Evolutionary conservation across 345 rosid genomes (phyloP), one percentile per base, ranked within the genome.

Genomic region (Ailanthus altissimus): DNA sequence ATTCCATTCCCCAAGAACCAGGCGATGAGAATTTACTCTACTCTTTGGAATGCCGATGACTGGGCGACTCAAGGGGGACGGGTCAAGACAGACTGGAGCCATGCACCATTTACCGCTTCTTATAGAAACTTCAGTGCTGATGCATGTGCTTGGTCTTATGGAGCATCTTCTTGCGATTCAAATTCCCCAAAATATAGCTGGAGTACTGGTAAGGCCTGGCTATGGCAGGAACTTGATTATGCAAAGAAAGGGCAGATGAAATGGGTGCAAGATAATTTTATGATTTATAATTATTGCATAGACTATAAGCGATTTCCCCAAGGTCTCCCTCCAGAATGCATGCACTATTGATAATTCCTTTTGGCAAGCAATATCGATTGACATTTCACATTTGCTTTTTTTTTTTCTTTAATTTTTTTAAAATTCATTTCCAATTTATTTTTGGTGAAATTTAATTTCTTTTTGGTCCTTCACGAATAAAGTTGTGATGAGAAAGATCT

Each of bases 1-100:
- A 80, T 91, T 12, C 84, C 83, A 0, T 90, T 79, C 76, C 96
- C 92, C 15, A 87, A 72, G 79, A 77, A 72, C 54, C 92, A 91
- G 70, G 78, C 92, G 11, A 90, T 91, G 96, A 84, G 87, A 76
- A 64, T 90, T 7, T 84, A 87, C 88, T 84, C 90, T 23, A 88
- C 87, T 54, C 77, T 91, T 20, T 89, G 90, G 93, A 90, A 90
- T 72, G 93, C 90, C 4, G 88, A 87, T 13, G 89, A 88, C 78
- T 91, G 93, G 93, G 91, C 90, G 7, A 91, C 92, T 8, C 81
- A 90, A 50, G 93, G 91, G 40, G 93, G 96, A 6, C 85, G 79
- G 5, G 70, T 91, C 6, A 91, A 88, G 84, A 88, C 86, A 2
- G 91, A 89, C 70, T 88, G 91, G 86, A 78, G 83, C 14, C 64